Evolutionary conservation across 805 yeast species (phyloP), one percentile per base, ranked within the genome.

Genomic region (Lipomyces sp.): DNA sequence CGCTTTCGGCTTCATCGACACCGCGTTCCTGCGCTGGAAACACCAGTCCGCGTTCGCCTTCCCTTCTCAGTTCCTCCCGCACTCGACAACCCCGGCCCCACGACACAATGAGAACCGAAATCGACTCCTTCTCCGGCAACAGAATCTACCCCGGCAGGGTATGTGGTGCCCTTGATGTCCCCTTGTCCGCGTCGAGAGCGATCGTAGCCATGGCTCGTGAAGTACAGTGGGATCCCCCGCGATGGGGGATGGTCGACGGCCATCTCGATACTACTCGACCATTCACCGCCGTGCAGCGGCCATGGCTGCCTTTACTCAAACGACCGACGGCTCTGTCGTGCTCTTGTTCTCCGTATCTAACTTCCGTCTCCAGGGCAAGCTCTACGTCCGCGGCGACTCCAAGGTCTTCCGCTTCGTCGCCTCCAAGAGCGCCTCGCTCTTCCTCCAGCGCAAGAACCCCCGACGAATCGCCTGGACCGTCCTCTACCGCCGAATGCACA

Each of bases 361-460:
- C 37, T 45, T 29, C 29, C 43, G 14, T 7, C 14, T 32, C 14
- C 45, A 47, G 63, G 98, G 98, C 79, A 88, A 95, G 74, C 84
- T 93, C 76, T 93, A 87, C 74, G 89, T 93, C 78, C 89, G 99
- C 80, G 98, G 98, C 71, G 99, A 93, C 88, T 90, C 98, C 73
- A 93, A 93, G 84, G 78, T 90, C 72, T 93, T 93, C 95, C 90
- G 99, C 84, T 93, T 93, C 93, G 95, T 86, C 77, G 83, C 86
- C 76, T 86, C 97, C 68, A 93, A 93, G 80, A 82, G 95, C 73
- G 91, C 95, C 70, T 89, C 98, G 74, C 84, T 93, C 72, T 93
- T 93, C 93, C 83, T 84, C 73, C 99, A 93, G 83, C 89, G 97
- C 85, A 93, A 93, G 95, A 93, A 93, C 90, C 99, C 99, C 80